Percentiles rank a stretch among this genome's conserved stretches.
phyloP scores from a whole-genome alignment of 2,329 filamentous ascomycete species.

The Pyricularia pennisetigena region DNA sequence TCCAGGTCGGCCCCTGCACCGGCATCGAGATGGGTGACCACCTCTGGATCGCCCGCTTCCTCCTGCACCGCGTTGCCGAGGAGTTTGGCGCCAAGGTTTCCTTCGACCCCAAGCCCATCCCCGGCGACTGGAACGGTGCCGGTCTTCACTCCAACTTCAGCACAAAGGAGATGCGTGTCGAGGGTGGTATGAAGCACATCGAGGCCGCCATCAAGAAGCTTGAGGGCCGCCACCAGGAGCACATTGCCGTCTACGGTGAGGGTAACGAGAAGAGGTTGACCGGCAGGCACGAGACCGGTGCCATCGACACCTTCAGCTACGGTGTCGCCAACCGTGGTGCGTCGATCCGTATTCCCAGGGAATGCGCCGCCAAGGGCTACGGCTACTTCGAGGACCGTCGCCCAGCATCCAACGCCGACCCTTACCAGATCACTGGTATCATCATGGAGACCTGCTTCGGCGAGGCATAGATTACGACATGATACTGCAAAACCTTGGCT shows the following conservation, averaged over 20 bases:
- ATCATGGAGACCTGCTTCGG: constrained; percentile 20
- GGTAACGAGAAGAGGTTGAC: constrained; percentile 93
- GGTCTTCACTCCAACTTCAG: constrained; percentile 80
- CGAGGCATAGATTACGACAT: neutral
- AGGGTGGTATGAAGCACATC: constrained; percentile 93
- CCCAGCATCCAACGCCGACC: constrained; percentile 68
- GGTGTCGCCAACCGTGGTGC: constrained; percentile 94
- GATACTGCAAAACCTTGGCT: neutral
- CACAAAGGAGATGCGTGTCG: constrained; percentile 75
- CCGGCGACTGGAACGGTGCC: constrained; percentile 84
- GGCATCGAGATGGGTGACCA: constrained; percentile 92
- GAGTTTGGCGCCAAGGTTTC: constrained; percentile 96
- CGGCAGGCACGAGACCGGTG: constrained; percentile 86
- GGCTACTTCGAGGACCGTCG: constrained; percentile 49
- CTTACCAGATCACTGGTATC: constrained; percentile 34
- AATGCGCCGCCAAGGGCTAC: constrained; percentile 69
- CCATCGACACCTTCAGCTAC: constrained; percentile 87
- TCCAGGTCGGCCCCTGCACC: constrained; percentile 65
- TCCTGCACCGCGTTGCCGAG: constrained; percentile 74
- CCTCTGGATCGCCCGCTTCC: constrained; percentile 87
- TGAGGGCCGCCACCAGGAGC: constrained; percentile 66
- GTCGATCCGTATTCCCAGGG: constrained; percentile 67
- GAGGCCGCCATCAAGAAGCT: constrained; percentile 80
- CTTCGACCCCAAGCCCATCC: constrained; percentile 90
- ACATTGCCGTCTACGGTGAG: constrained; percentile 87